Conservation (phyloP, 148 eudicot species). For the Euryodendron excelsum region DNA sequence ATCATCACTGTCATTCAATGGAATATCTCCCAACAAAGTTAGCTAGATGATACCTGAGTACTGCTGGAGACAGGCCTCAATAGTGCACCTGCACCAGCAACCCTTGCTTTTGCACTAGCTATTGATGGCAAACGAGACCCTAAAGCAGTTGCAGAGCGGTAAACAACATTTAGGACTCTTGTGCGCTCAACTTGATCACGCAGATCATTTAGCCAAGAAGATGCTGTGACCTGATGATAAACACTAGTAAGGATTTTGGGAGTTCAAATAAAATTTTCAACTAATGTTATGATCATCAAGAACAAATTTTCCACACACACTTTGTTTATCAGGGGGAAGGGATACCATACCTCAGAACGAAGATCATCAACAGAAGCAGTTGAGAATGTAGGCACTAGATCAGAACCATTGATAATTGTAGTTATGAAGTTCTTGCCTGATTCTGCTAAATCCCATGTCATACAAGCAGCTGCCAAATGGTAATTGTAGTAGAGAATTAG, state of each 20-base stretch:
- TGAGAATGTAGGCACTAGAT: slow-evolving; percentile 94
- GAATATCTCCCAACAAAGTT: not conserved
- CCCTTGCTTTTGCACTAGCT: slow-evolving; percentile 83
- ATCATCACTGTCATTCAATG: not conserved
- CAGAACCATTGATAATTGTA: slow-evolving; percentile 85
- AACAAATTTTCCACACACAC: not conserved
- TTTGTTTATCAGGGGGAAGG: not conserved
- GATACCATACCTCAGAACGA: slow-evolving; percentile 76
- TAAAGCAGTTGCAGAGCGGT: slow-evolving; percentile 91
- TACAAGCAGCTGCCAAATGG: slow-evolving; percentile 80
- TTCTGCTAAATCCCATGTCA: slow-evolving; percentile 98
- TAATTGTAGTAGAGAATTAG: not conserved
- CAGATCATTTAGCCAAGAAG: slow-evolving; percentile 93
- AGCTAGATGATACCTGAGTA: slow-evolving; percentile 61
- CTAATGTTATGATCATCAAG: not conserved
- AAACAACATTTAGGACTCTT: slow-evolving; percentile 76
- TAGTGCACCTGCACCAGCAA: slow-evolving; percentile 90
- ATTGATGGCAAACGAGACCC: slow-evolving; percentile 92
- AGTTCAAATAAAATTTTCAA: not conserved
- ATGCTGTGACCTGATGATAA: slow-evolving; percentile 74
- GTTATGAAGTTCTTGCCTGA: slow-evolving; percentile 88
- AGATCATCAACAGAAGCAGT: slow-evolving; percentile 88
- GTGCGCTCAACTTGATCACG: slow-evolving; percentile 93
- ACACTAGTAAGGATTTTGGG: not conserved
- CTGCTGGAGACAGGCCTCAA: slow-evolving; percentile 83